A percentile compares a stretch with the other conserved stretches of the same genome.
phyloP scores from a whole-genome alignment of 2,329 filamentous ascomycete species.

The Neoarthrinium moseri region DNA sequence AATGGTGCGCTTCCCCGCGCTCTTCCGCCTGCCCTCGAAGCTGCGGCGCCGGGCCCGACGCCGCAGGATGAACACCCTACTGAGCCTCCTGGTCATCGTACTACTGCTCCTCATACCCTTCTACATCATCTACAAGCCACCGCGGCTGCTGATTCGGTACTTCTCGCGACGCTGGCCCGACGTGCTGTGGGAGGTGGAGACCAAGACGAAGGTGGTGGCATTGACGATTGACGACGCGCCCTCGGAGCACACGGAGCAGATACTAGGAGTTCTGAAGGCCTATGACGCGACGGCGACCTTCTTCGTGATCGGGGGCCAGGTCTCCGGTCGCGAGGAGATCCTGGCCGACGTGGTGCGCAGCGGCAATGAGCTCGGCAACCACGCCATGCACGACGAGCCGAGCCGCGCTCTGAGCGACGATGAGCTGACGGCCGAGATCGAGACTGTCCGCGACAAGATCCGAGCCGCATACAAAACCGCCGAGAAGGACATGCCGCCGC shows the following conservation, averaged over 20 bases:
- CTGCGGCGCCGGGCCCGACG: slow-evolving; percentile 57
- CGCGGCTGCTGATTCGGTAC: slow-evolving; percentile 66
- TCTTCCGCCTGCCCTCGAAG: slow-evolving; percentile 55
- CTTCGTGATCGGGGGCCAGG: slow-evolving; percentile 83
- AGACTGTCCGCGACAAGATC: slow-evolving; percentile 50
- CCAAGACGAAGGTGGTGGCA: slow-evolving; percentile 65
- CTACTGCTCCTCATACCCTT: slow-evolving; percentile 39
- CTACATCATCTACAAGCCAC: slow-evolving; percentile 81
- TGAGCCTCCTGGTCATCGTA: slow-evolving; percentile 38
- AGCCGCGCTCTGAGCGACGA: slow-evolving; percentile 59
- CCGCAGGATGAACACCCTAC: slow-evolving; percentile 56
- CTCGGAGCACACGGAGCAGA: slow-evolving; percentile 67
- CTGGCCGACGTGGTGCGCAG: slow-evolving; percentile 57
- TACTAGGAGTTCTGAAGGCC: slow-evolving; percentile 64
- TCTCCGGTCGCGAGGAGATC: slow-evolving; percentile 51
- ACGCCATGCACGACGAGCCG: slow-evolving; percentile 86
- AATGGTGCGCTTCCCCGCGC: slow-evolving; percentile 35
- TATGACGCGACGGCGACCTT: slow-evolving; percentile 77
- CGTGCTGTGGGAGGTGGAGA: slow-evolving; percentile 70
- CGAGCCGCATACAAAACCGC: slow-evolving; percentile 30
- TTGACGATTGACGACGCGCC: slow-evolving; percentile 88
- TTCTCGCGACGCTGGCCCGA: slow-evolving; percentile 72
- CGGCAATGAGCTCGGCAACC: slow-evolving; percentile 78
- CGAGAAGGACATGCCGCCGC: slow-evolving; percentile 39
- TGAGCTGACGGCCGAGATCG: slow-evolving; percentile 63